These are phyloP conservation scores for Dioszegia aurantiaca DNA, from an alignment of 768 basidiomycete species.

Conservation along the genomic window DNA sequence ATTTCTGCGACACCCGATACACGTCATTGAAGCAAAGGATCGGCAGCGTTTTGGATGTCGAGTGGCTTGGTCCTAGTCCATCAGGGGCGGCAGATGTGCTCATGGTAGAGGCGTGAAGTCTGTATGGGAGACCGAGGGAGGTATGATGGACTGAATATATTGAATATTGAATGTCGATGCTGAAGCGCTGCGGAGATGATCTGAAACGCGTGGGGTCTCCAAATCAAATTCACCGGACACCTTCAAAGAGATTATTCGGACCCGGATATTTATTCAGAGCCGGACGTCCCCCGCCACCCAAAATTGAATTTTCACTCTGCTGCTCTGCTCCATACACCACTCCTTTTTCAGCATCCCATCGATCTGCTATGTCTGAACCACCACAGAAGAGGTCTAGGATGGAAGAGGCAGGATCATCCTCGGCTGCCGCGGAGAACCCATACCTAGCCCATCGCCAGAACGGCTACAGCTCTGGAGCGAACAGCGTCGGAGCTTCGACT, in stretches of 20 bases:
- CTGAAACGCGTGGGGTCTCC: constrained; percentile 11
- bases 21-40: constrained; percentile 54
- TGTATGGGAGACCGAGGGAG: too few species aligned
- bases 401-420: constrained; percentile 11
- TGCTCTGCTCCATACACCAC: constrained; percentile 1
- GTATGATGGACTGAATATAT: too few species aligned
- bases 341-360: too few species aligned
- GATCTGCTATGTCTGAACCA: constrained; percentile 18
- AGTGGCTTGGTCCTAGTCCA: too few species aligned
- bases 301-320: background rate
- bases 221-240: background rate
- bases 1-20: constrained; percentile 78
- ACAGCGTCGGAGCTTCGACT: background rate
- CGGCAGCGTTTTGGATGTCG: constrained; percentile 26
- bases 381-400: constrained; percentile 24
- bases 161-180: too few species aligned
- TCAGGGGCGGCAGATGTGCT: too few species aligned
- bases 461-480: constrained; percentile 13
- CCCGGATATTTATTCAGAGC: too few species aligned
- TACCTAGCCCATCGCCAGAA: constrained; percentile 36
- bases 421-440: constrained; percentile 38
- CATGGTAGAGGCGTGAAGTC: too few species aligned
- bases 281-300: background rate
- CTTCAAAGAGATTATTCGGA: too few species aligned
- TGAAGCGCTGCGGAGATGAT: too few species aligned